These are phyloP conservation scores for Chalaropsis thielavioides DNA, from an alignment of 2,329 filamentous ascomycete species.

Conservation along the genomic window DNA sequence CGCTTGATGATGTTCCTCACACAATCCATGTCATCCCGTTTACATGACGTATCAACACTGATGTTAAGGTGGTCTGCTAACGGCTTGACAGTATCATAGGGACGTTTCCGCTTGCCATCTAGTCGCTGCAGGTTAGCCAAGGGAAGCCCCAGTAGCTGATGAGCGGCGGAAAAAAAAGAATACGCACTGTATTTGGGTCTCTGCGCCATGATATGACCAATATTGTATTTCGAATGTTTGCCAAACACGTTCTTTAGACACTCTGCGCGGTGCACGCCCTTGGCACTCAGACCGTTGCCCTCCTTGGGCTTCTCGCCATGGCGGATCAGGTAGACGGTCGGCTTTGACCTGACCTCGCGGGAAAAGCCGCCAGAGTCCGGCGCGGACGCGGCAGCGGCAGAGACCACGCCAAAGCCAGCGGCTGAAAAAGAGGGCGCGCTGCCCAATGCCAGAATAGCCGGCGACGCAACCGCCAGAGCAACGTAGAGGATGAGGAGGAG, in stretches of 20 bases:
- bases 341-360: constrained; percentile 18
- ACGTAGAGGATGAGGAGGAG: constrained; percentile 26
- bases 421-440: neutral
- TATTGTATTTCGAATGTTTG: constrained; percentile 35
- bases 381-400: neutral
- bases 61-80: constrained; percentile 41
- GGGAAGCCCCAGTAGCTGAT: neutral
- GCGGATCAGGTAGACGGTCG: constrained; percentile 48
- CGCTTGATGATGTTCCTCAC: constrained; percentile 35
- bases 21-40: constrained; percentile 40
- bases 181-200: constrained; percentile 33
- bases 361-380: no score
- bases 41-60: constrained; percentile 39
- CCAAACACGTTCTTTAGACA: constrained; percentile 46
- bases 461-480: constrained; percentile 2
- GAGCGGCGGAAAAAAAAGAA: neutral
- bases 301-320: constrained; percentile 48
- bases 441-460: neutral
- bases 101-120: constrained; percentile 39
- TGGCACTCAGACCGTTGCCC: constrained; percentile 34
- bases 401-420: neutral
- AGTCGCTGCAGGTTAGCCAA: neutral
- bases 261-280: constrained; percentile 42
- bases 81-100: constrained; percentile 42
- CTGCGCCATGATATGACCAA: constrained; percentile 44